Evolutionary conservation across 2,329 filamentous ascomycete species (phyloP).

Genomic region (Bretziella fagacearum): DNA sequence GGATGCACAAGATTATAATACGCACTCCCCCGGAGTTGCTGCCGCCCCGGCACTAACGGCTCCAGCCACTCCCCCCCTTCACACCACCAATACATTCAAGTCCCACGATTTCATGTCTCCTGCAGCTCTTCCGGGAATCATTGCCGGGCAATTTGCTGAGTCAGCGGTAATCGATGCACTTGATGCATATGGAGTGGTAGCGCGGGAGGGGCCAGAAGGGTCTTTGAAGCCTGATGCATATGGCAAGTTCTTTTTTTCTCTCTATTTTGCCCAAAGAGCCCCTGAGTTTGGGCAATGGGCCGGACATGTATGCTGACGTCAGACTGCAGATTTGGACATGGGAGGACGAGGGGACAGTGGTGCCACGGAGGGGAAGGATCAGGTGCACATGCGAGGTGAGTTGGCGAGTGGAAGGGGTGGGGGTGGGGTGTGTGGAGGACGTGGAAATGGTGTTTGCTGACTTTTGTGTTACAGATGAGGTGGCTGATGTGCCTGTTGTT

Average conservation of each 20-base stretch:
- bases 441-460: neutral
- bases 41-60: too few species aligned
- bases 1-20: too few species aligned
- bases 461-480: neutral
- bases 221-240: neutral
- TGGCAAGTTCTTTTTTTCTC: slow-evolving; percentile 8
- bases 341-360: neutral
- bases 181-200: neutral
- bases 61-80: neutral
- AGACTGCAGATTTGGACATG: neutral
- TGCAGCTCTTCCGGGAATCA: neutral
- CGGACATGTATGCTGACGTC: slow-evolving; percentile 6
- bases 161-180: neutral
- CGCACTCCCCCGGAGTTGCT: neutral
- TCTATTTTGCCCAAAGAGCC: neutral
- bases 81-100: neutral
- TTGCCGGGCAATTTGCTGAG: neutral
- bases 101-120: too few species aligned
- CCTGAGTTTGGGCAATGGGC: neutral
- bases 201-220: neutral
- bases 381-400: slow-evolving; percentile 4
- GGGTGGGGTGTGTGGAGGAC: neutral
- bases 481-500: neutral
- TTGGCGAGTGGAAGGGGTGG: neutral
- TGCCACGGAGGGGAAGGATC: neutral